Evolutionary conservation across 208 protist species (phyloP), one percentile per base, ranked within the genome.

Genomic region (Herpetomonas samuelpessoai): DNA sequence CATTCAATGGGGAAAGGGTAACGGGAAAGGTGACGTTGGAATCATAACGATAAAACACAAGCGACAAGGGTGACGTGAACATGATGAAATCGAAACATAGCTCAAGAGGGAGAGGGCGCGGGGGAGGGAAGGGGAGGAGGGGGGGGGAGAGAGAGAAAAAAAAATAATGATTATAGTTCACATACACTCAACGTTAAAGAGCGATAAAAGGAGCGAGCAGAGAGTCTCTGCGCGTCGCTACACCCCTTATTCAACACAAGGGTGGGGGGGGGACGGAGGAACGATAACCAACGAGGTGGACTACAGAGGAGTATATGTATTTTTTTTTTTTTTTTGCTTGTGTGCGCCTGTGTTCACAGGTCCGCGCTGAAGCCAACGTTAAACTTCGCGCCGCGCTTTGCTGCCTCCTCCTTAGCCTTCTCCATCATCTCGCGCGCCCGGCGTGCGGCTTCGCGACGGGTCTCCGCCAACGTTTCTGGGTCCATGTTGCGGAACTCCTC

Each of bases 341-440:
- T 22, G 18, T 28, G 4, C 3, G 16, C 19, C 14, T 6, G 16
- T n/a, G 1, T 22, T 68, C 45, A 74, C 29, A 74, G 22, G 22
- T 74, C 62, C 0, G 51, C 28, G 25, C 53, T 47, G 2, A 74
- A 26, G 16, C 67, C 56, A 16, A 74, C 48, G 49, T 50, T 57
- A 29, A 78, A 73, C 29, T 51, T 29, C 9, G 53, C 63, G 14
- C 71, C 71, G 9, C 65, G 65, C 55, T 65, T 54, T 21, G 49
- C 58, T 14, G 71, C 71, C 30, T 57, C 59, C 61, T 71, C 71
- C 12, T 68, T 28, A 2, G 62, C 67, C 30, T 48, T 55, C 14
- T 27, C 48, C 52, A 65, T 41, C 47, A 35, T 30, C 21, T 45
- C 53, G 6, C 35, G 6, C 35, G 35, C 35, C 35, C 35, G 6